These are phyloP conservation scores for Nothophaeocryptopus gaeumannii DNA, from an alignment of 2,329 filamentous ascomycete species.

Conservation along the genomic window DNA sequence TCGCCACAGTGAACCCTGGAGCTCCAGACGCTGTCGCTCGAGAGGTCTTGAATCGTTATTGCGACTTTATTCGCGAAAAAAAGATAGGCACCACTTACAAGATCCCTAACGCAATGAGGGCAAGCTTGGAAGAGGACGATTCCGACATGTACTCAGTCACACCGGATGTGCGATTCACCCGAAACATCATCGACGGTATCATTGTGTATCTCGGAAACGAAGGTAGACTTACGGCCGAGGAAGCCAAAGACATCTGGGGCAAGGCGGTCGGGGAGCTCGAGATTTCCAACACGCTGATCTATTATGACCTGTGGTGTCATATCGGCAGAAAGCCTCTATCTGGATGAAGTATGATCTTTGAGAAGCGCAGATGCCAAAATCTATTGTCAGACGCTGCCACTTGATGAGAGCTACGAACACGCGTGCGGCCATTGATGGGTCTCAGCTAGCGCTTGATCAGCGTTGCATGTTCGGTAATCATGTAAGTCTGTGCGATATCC, in stretches of 20 bases:
- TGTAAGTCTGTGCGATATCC: too few relatives aligned
- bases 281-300: slow-evolving; percentile 12
- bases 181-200: slow-evolving; percentile 10
- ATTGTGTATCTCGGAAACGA: slow-evolving; percentile 9
- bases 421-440: too few relatives aligned
- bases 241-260: neutral
- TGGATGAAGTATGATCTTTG: too few relatives aligned
- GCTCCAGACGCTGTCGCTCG: slow-evolving; percentile 15
- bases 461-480: too few relatives aligned
- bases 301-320: slow-evolving; percentile 25
- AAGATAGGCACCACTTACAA: slow-evolving; percentile 19
- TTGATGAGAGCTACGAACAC: too few relatives aligned
- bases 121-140: slow-evolving; percentile 13
- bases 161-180: slow-evolving; percentile 18
- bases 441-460: too few relatives aligned
- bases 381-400: too few relatives aligned
- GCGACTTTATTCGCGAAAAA: slow-evolving; percentile 11
- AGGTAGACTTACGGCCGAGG: slow-evolving; percentile 3
- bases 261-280: slow-evolving; percentile 18
- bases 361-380: too few relatives aligned
- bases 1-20: slow-evolving; percentile 20
- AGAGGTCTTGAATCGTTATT: slow-evolving; percentile 12
- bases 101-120: slow-evolving; percentile 13
- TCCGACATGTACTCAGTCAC: slow-evolving; percentile 20
- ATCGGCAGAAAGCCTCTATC: slow-evolving; percentile 15